A percentile compares a stretch with the other conserved stretches of the same genome.
phyloP scores from a whole-genome alignment of 306 rosid genomes.

The Cicer yamashitae region DNA sequence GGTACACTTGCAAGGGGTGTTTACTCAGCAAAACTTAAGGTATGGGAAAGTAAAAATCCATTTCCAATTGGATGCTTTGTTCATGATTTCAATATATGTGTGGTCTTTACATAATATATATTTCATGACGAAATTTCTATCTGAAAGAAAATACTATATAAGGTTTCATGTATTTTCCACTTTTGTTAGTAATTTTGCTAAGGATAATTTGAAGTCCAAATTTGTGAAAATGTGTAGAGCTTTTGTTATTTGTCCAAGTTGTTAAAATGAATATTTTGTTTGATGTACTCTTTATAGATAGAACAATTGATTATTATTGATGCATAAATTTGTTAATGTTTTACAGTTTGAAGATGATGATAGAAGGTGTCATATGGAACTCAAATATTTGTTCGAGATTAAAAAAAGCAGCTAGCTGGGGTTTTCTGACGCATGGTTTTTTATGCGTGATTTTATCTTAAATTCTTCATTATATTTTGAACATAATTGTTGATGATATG shows the following conservation, averaged over 20 bases:
- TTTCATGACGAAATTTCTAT: conserved; percentile 6
- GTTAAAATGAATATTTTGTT: not conserved
- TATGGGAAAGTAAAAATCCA: conserved; percentile 23
- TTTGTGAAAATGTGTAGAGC: conserved; percentile 21
- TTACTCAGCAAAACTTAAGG: conserved; percentile 88
- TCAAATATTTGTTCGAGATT: conserved; percentile 57
- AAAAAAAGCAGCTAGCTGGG: conserved; percentile 45
- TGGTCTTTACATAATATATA: conserved; percentile 1
- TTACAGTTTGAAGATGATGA: conserved; percentile 62
- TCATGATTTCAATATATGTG: conserved; percentile 4
- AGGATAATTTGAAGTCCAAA: not conserved
- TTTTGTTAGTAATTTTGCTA: no score
- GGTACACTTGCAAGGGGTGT: conserved; percentile 90
- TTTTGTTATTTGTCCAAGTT: not conserved
- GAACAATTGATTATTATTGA: conserved; percentile 11
- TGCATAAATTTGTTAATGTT: conserved; percentile 37
- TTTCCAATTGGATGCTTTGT: conserved; percentile 5
- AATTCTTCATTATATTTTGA: conserved; percentile 19
- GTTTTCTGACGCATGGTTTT: conserved; percentile 12
- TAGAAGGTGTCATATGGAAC: conserved; percentile 55
- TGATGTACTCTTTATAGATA: not conserved
- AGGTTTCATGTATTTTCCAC: no score
- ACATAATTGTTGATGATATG: conserved; percentile 4
- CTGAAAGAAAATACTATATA: not conserved
- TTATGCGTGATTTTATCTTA: conserved; percentile 14